These are phyloP conservation scores for Suillus hirtellus DNA, from an alignment of 768 basidiomycete genomes.

Conservation along the genomic window DNA sequence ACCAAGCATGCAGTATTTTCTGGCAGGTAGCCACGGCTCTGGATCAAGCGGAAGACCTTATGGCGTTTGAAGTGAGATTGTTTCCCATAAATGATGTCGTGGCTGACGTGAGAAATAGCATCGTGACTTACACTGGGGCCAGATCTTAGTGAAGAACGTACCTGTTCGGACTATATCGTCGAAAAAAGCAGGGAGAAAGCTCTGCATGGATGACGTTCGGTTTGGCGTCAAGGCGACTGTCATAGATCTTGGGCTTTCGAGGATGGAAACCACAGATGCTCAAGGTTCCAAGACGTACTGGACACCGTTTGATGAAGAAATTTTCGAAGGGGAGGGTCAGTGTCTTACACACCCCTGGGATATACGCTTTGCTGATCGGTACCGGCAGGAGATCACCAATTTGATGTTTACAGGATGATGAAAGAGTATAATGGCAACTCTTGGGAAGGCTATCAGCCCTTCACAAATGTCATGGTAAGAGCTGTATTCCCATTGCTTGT, in stretches of 20 bases:
- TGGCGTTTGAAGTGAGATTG: constrained; percentile 79
- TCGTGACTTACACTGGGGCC: constrained; percentile 98
- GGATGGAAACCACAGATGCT: constrained; percentile 66
- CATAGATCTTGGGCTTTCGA: constrained; percentile 92
- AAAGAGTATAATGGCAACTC: constrained; percentile 50
- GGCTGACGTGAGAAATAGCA: constrained; percentile 54
- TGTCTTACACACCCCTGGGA: background rate
- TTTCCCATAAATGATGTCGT: constrained; percentile 4
- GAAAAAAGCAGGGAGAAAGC: constrained; percentile 33
- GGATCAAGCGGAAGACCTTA: constrained; percentile 74
- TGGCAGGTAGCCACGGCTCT: constrained; percentile 86
- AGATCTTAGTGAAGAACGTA: constrained; percentile 77
- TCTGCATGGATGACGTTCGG: constrained; percentile 62
- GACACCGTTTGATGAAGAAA: constrained; percentile 84
- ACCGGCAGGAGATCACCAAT: constrained; percentile 81
- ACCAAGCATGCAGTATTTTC: constrained; percentile 84
- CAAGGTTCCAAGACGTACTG: constrained; percentile 54
- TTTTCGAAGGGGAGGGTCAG: constrained; percentile 89
- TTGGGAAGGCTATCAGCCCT: constrained; percentile 79
- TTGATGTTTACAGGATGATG: constrained; percentile 94
- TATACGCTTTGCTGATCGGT: constrained; percentile 15
- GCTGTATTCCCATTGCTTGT: background rate
- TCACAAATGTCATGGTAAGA: constrained; percentile 89
- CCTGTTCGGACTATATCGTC: constrained; percentile 36
- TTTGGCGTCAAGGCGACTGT: constrained; percentile 80